Evolutionary conservation across 1,139 yeast species (phyloP).

Genomic region (Yamadazyma oceani): DNA sequence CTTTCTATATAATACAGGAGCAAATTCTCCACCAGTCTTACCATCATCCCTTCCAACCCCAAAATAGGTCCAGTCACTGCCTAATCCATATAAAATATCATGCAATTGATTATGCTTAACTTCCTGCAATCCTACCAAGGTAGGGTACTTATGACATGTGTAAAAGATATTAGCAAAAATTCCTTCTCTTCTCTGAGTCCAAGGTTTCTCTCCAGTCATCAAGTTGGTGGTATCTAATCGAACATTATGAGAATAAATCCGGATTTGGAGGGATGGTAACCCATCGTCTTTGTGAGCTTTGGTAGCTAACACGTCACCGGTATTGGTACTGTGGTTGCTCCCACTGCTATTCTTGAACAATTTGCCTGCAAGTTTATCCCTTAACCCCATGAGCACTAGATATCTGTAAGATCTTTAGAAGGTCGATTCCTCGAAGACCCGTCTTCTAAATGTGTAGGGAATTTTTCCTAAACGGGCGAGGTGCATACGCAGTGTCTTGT

Average conservation of each 20-base stretch:
- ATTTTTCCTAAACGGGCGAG: too few relatives aligned
- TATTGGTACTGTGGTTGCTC: slow-evolving; percentile 1
- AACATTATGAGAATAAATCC: slow-evolving; percentile 33
- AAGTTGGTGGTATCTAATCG: slow-evolving; percentile 23
- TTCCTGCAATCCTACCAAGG: slow-evolving; percentile 35
- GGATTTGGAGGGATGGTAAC: slow-evolving; percentile 21
- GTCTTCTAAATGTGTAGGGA: too few relatives aligned
- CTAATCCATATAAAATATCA: slow-evolving; percentile 27
- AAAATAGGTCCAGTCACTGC: slow-evolving; percentile 37
- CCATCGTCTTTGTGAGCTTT: background rate
- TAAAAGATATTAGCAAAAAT: slow-evolving; percentile 21
- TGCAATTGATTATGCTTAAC: slow-evolving; percentile 28
- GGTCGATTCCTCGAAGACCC: too few relatives aligned
- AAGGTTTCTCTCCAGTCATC: slow-evolving; percentile 27
- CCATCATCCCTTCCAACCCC: slow-evolving; percentile 56
- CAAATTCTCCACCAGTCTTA: slow-evolving; percentile 39
- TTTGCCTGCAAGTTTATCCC: slow-evolving; percentile 4
- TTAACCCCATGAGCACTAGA: slow-evolving; percentile 11
- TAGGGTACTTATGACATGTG: slow-evolving; percentile 18
- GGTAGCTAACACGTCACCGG: background rate
- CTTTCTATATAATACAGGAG: slow-evolving; percentile 42
- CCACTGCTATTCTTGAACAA: slow-evolving; percentile 6
- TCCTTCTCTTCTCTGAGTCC: slow-evolving; percentile 26
- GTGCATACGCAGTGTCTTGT: background rate
- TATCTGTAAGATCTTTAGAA: too few relatives aligned